These are phyloP conservation scores for Phialophora tarda DNA, from an alignment of 2,329 filamentous ascomycete species.

Conservation along the genomic window DNA sequence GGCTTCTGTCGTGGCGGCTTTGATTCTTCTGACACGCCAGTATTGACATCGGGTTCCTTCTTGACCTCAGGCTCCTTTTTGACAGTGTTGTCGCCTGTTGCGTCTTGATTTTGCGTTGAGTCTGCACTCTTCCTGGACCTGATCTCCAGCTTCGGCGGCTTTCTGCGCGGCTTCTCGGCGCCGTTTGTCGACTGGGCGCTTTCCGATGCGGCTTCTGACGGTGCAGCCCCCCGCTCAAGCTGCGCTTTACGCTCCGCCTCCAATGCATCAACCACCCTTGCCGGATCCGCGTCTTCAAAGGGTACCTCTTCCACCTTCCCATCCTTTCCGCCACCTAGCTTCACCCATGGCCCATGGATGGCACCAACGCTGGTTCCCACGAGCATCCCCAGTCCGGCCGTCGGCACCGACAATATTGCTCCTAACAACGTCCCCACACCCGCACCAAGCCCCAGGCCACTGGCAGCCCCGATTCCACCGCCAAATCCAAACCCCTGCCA, in stretches of 20 bases:
- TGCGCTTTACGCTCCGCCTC: conserved; percentile 25
- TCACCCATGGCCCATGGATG: conserved; percentile 33
- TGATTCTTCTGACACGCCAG: conserved; percentile 22
- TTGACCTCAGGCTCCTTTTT: conserved; percentile 2
- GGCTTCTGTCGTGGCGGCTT: conserved; percentile 27
- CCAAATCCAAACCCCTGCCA: conserved; percentile 35
- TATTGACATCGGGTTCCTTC: conserved; percentile 12
- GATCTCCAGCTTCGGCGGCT: conserved; percentile 33
- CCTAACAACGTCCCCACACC: conserved; percentile 32
- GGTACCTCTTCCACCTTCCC: conserved; percentile 27
- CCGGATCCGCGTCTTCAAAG: conserved; percentile 34
- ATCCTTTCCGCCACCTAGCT: conserved; percentile 24
- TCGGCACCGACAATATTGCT: conserved; percentile 27
- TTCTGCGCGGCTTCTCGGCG: conserved; percentile 22
- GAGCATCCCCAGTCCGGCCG: conserved; percentile 30
- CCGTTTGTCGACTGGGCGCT: not conserved
- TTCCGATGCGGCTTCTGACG: not conserved
- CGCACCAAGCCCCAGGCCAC: conserved; percentile 30
- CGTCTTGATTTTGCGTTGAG: not conserved
- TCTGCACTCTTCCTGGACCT: conserved; percentile 25
- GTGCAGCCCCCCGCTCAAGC: not conserved
- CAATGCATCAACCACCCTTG: conserved; percentile 27
- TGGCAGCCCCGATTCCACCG: conserved; percentile 33
- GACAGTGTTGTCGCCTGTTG: not conserved
- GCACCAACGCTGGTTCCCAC: conserved; percentile 30